These are phyloP conservation scores for Crithidia brevicula DNA, from an alignment of 208 protist genomes.

Conservation along the genomic window DNA sequence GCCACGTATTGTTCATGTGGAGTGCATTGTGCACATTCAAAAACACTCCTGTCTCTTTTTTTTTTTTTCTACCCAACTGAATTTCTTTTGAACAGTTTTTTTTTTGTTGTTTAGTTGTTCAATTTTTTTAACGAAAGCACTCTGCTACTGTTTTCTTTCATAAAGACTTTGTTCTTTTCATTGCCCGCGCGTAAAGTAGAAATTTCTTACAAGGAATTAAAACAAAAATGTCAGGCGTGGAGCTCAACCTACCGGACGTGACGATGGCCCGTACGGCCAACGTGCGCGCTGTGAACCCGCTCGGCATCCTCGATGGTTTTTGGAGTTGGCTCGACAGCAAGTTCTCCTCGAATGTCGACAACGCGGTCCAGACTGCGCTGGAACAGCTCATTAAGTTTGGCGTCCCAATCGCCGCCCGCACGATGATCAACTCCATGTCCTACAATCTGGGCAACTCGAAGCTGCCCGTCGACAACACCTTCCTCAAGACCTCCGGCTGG, in stretches of 20 bases:
- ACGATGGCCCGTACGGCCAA: slow-evolving; percentile 7
- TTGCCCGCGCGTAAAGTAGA: background rate
- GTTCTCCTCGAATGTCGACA: background rate
- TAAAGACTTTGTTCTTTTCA: background rate
- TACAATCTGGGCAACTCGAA: slow-evolving; percentile 25
- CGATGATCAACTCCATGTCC: slow-evolving; percentile 7
- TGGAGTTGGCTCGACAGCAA: background rate
- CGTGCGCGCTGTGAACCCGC: slow-evolving; percentile 2
- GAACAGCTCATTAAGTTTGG: background rate
- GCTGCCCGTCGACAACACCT: slow-evolving; percentile 19
- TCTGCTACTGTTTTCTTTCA: background rate
- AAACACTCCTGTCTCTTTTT: too few species aligned
- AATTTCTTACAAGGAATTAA: too few species aligned
- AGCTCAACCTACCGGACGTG: background rate
- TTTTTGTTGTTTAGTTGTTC: background rate
- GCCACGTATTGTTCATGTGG: too few species aligned
- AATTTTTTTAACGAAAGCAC: background rate
- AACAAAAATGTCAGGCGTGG: background rate
- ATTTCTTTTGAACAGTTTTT: background rate
- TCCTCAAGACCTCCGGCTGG: slow-evolving; percentile 14
- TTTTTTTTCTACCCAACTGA: background rate
- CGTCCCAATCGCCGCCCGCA: slow-evolving; percentile 20
- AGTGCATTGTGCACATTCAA: too few species aligned
- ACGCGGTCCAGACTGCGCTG: background rate
- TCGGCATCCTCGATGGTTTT: background rate